Evolutionary conservation across 2,329 filamentous ascomycete genomes (phyloP).

Genomic region (Diaporthe longicolla): DNA sequence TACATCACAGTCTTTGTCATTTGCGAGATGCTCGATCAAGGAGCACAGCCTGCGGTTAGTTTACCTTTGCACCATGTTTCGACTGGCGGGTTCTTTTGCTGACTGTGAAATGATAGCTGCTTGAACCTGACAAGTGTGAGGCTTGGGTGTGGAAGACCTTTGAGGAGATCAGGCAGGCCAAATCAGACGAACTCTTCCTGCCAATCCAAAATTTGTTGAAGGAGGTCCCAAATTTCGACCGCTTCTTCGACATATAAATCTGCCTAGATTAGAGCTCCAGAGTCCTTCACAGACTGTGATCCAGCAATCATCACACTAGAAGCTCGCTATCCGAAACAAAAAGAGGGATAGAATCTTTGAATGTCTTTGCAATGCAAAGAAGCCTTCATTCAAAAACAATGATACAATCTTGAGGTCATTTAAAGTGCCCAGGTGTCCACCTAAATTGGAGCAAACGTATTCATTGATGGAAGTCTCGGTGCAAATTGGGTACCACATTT

Average conservation of each 20-base stretch:
- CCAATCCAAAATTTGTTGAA: constrained; percentile 55
- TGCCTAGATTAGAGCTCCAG: background rate
- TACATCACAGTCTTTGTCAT: constrained; percentile 82
- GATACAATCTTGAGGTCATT: too few species aligned
- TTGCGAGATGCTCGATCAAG: constrained; percentile 62
- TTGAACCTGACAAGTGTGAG: constrained; percentile 66
- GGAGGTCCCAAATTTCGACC: constrained; percentile 44
- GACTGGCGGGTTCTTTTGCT: background rate
- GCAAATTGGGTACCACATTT: background rate
- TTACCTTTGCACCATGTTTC: background rate
- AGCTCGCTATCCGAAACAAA: accelerated
- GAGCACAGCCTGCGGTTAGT: constrained; percentile 67
- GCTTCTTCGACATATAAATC: background rate
- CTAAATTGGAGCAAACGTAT: background rate
- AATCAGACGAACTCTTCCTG: constrained; percentile 54
- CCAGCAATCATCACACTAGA: background rate
- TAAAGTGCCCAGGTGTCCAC: too few species aligned
- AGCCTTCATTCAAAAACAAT: too few species aligned
- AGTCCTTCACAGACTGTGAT: too few species aligned
- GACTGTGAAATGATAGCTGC: constrained; percentile 49
- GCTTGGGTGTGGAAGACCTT: constrained; percentile 65
- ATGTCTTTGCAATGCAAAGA: too few species aligned
- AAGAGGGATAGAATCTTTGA: background rate
- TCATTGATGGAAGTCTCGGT: too few species aligned
- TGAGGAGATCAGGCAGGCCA: constrained; percentile 56